phyloP scores from a whole-genome alignment of 1,284 basidiomycete genomes.

The Cryptococcus sp. region DNA sequence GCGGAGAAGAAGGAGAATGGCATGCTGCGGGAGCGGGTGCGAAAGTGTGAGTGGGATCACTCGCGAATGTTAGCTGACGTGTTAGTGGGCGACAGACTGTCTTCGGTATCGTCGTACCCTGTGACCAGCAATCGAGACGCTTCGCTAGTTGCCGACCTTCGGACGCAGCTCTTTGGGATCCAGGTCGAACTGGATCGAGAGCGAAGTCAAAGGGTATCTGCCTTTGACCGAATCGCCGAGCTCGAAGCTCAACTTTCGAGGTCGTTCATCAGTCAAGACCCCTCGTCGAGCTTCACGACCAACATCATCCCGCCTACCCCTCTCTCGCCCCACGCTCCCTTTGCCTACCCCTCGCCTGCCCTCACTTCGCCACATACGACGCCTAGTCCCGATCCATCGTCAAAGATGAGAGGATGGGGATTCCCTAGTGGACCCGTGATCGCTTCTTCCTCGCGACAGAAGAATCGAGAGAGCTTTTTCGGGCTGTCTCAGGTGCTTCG shows the following conservation, averaged over 20 bases:
- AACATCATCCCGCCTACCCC: slow-evolving; percentile 5
- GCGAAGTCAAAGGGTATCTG: slow-evolving; percentile 25
- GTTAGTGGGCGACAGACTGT: slow-evolving; percentile 18
- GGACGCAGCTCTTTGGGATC: slow-evolving; percentile 36
- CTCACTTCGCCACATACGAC: not conserved
- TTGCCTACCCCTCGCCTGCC: not conserved
- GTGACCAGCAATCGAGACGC: slow-evolving; percentile 7
- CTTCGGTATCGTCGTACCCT: slow-evolving; percentile 10
- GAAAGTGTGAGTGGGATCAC: slow-evolving; percentile 31
- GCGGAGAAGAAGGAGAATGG: slow-evolving; percentile 29
- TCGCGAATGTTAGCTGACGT: not conserved
- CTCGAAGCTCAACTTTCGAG: slow-evolving; percentile 9
- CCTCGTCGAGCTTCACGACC: not conserved
- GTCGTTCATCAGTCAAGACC: not conserved
- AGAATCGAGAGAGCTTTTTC: slow-evolving; percentile 42
- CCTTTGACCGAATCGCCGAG: slow-evolving; percentile 13
- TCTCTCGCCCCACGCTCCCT: slow-evolving; percentile 1
- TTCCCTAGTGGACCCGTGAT: slow-evolving; percentile 26
- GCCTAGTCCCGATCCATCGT: slow-evolving; percentile 19
- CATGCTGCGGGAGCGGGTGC: slow-evolving; percentile 31
- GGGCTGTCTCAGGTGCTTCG: slow-evolving; percentile 27
- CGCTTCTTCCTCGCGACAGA: slow-evolving; percentile 2
- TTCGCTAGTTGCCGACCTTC: slow-evolving; percentile 29
- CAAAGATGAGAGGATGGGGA: slow-evolving; percentile 33
- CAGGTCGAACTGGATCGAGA: slow-evolving; percentile 33